A percentile compares a stretch with the other conserved stretches of the same genome.
These are phyloP conservation scores for Thyridium curvatum DNA, from an alignment of 2,329 filamentous ascomycete genomes.

Conservation along the genomic window DNA sequence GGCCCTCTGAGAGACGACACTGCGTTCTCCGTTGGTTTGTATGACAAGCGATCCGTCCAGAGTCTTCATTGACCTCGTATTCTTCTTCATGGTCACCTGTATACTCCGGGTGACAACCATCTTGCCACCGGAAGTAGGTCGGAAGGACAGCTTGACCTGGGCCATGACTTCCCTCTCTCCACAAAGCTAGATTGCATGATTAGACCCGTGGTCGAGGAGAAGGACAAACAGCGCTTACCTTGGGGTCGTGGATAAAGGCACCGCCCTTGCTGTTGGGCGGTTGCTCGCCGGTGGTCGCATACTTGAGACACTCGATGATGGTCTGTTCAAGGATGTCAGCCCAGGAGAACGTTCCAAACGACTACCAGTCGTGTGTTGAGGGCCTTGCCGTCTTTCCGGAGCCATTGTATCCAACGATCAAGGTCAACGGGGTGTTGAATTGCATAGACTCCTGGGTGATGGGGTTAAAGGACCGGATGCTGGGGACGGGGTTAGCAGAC, in stretches of 20 bases:
- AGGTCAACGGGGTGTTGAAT: conserved; percentile 84
- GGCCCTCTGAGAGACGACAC: conserved; percentile 70
- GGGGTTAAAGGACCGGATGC: conserved; percentile 75
- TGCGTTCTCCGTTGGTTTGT: conserved; percentile 72
- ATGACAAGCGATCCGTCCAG: conserved; percentile 75
- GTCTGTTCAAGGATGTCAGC: conserved; percentile 36
- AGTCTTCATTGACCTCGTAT: conserved; percentile 68
- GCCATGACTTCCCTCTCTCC: conserved; percentile 86
- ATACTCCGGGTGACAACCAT: conserved; percentile 81
- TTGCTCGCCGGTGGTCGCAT: conserved; percentile 89
- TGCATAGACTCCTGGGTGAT: conserved; percentile 68
- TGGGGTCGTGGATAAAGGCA: conserved; percentile 96
- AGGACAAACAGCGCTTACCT: conserved; percentile 37
- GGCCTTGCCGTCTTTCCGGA: conserved; percentile 72
- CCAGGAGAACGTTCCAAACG: conserved; percentile 32
- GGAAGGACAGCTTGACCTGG: conserved; percentile 86
- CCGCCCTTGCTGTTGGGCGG: conserved; percentile 87
- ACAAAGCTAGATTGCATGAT: conserved; percentile 47
- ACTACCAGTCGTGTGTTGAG: neutral
- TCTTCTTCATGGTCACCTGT: conserved; percentile 83
- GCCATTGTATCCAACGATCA: conserved; percentile 96
- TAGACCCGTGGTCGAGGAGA: conserved; percentile 2
- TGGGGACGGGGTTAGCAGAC: neutral
- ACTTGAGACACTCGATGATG: conserved; percentile 97
- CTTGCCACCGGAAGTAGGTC: conserved; percentile 66